These are phyloP conservation scores for Neurospora sp. DNA, from an alignment of 495 filamentous ascomycete species.

Conservation along the genomic window DNA sequence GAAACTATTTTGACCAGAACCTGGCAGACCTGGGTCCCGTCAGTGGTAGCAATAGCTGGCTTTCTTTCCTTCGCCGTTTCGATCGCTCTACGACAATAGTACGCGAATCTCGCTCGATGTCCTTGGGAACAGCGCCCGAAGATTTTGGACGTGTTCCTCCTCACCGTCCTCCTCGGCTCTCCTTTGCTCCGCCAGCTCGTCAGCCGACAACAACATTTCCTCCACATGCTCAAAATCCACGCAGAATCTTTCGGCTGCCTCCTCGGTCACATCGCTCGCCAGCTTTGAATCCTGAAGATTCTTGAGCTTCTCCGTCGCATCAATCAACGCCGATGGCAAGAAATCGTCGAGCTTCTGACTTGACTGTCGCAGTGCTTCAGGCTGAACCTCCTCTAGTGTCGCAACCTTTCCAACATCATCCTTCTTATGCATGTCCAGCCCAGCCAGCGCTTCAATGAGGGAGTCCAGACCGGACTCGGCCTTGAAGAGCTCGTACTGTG, in stretches of 20 bases:
- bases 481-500: conserved; percentile 60
- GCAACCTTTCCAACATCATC: conserved; percentile 27
- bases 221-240: conserved; percentile 87
- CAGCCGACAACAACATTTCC: conserved; percentile 38
- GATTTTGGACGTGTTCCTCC: conserved; percentile 31
- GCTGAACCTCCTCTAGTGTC: conserved; percentile 47
- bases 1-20: background rate
- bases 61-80: background rate
- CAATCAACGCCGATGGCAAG: conserved; percentile 84
- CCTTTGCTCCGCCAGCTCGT: conserved; percentile 34
- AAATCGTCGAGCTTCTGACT: conserved; percentile 83
- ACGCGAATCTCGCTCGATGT: conserved; percentile 82
- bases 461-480: conserved; percentile 59
- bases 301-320: conserved; percentile 72
- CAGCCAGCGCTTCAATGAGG: conserved; percentile 52
- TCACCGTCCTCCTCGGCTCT: conserved; percentile 21
- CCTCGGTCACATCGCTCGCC: conserved; percentile 64
- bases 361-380: conserved; percentile 48
- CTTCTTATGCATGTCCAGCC: conserved; percentile 20
- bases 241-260: conserved; percentile 79
- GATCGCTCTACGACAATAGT: conserved; percentile 43
- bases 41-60: background rate
- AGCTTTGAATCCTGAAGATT: conserved; percentile 58
- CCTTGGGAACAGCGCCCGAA: conserved; percentile 66
- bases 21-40: background rate